These are phyloP conservation scores for Stephania cephalantha DNA, from an alignment of 164 flowering plant genomes.

Conservation along the genomic window DNA sequence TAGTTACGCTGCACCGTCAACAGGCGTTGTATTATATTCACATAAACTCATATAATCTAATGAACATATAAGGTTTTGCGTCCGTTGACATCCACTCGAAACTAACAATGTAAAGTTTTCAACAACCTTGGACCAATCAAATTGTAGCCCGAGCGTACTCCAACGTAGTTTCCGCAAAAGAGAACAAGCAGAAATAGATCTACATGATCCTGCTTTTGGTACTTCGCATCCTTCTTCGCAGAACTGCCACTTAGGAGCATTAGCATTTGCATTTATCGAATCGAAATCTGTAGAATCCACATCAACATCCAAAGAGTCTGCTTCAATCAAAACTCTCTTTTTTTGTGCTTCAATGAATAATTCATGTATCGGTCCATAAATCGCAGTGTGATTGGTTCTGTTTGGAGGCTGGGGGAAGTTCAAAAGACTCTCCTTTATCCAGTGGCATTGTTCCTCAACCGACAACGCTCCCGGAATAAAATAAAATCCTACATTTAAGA, in stretches of 20 bases:
- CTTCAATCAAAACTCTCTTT: slow-evolving; percentile 44
- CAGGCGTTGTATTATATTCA: not conserved
- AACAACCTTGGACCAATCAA: slow-evolving; percentile 97
- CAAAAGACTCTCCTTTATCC: slow-evolving; percentile 77
- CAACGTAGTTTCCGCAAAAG: slow-evolving; percentile 81
- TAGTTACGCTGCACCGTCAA: slow-evolving; percentile 69
- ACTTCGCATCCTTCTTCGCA: slow-evolving; percentile 25
- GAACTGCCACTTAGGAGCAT: slow-evolving; percentile 42
- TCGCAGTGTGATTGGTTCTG: slow-evolving; percentile 85
- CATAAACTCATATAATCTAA: not conserved
- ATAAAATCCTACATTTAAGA: slow-evolving; percentile 62
- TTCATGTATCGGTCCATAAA: slow-evolving; percentile 63
- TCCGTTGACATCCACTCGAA: not conserved
- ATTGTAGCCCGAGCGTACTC: slow-evolving; percentile 98
- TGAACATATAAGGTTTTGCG: not conserved
- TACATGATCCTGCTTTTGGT: slow-evolving; percentile 33
- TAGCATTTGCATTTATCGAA: slow-evolving; percentile 18
- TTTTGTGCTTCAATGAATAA: slow-evolving; percentile 57
- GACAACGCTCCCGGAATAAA: slow-evolving; percentile 85
- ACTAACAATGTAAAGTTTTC: not conserved
- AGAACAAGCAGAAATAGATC: slow-evolving; percentile 52
- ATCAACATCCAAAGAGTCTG: slow-evolving; percentile 15
- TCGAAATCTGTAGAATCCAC: slow-evolving; percentile 10
- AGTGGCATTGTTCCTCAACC: slow-evolving; percentile 67
- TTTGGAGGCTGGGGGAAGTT: slow-evolving; percentile 94